A percentile compares a stretch with the other conserved stretches of the same genome.
Evolutionary conservation across 345 rosid species (phyloP).

Genomic region (Citrus hindsii): DNA sequence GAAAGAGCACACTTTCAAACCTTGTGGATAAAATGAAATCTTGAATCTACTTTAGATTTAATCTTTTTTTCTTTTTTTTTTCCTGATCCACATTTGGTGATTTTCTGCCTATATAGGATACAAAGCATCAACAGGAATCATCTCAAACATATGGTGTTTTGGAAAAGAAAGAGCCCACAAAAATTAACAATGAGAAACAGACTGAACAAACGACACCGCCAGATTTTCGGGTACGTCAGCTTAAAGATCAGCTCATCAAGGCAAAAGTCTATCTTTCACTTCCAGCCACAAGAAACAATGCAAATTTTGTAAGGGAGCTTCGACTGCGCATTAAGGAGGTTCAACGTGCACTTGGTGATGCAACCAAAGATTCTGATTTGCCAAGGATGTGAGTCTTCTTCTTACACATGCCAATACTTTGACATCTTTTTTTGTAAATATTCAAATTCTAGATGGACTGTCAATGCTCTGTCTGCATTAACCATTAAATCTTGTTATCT

Average conservation of each 20-base stretch:
- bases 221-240: slow-evolving; percentile 69
- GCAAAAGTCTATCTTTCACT: slow-evolving; percentile 90
- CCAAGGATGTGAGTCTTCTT: slow-evolving; percentile 59
- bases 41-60: neutral
- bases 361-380: slow-evolving; percentile 74
- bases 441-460: neutral
- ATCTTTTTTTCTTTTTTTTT: neutral
- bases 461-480: neutral
- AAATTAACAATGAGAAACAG: slow-evolving; percentile 30
- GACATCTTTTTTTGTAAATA: neutral
- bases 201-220: slow-evolving; percentile 31
- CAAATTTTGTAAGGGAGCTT: slow-evolving; percentile 76
- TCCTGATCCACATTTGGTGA: neutral
- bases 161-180: slow-evolving; percentile 29
- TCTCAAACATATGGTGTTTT: slow-evolving; percentile 23
- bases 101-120: slow-evolving; percentile 24
- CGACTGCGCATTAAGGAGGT: slow-evolving; percentile 82
- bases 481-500: neutral
- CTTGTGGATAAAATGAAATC: neutral
- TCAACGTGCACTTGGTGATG: slow-evolving; percentile 67
- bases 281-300: slow-evolving; percentile 63
- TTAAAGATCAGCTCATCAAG: slow-evolving; percentile 89
- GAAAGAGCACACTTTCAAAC: neutral
- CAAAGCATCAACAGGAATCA: slow-evolving; percentile 31
- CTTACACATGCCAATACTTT: neutral